A percentile compares a stretch with the other conserved stretches of the same genome.
These are phyloP conservation scores for Drechslerella stenobrocha DNA, from an alignment of 2,329 filamentous ascomycete genomes.

Conservation along the genomic window DNA sequence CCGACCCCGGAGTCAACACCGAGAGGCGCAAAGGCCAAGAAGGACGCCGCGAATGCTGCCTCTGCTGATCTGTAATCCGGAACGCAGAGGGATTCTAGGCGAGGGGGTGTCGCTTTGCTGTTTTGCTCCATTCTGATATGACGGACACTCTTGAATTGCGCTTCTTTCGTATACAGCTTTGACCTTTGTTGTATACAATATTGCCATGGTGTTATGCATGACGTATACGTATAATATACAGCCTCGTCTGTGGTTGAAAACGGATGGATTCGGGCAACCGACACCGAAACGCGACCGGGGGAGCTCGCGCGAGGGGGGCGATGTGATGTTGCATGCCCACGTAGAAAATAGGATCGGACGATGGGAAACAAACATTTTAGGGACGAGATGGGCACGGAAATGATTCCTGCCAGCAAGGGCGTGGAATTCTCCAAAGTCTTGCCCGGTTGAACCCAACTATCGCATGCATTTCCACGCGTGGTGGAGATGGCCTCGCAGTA, in stretches of 20 bases:
- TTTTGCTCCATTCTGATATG: slow-evolving; percentile 9
- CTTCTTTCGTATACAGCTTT: slow-evolving; percentile 33
- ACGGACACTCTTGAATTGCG: slow-evolving; percentile 15
- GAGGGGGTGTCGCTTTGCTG: slow-evolving; percentile 11
- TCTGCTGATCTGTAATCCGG: slow-evolving; percentile 38
- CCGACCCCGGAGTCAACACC: slow-evolving; percentile 37
- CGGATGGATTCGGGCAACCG: neutral
- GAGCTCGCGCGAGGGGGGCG: too few relatives aligned
- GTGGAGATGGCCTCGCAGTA: too few relatives aligned
- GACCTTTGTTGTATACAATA: slow-evolving; percentile 36
- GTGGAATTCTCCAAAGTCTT: too few relatives aligned
- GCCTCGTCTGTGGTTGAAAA: slow-evolving; percentile 13
- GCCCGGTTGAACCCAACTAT: too few relatives aligned
- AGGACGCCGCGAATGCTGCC: slow-evolving; percentile 23
- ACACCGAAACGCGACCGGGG: too few relatives aligned
- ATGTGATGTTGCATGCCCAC: too few relatives aligned
- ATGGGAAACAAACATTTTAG: too few relatives aligned
- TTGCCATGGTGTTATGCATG: slow-evolving; percentile 29
- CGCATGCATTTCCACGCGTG: too few relatives aligned
- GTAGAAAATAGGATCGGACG: too few relatives aligned
- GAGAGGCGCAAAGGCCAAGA: slow-evolving; percentile 43
- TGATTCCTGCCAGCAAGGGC: too few relatives aligned
- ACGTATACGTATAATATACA: slow-evolving; percentile 19
- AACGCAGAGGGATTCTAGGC: slow-evolving; percentile 8
- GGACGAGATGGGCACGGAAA: too few relatives aligned